These are phyloP conservation scores for Brassica carinata DNA, from an alignment of 345 rosid genomes.

Conservation along the genomic window DNA sequence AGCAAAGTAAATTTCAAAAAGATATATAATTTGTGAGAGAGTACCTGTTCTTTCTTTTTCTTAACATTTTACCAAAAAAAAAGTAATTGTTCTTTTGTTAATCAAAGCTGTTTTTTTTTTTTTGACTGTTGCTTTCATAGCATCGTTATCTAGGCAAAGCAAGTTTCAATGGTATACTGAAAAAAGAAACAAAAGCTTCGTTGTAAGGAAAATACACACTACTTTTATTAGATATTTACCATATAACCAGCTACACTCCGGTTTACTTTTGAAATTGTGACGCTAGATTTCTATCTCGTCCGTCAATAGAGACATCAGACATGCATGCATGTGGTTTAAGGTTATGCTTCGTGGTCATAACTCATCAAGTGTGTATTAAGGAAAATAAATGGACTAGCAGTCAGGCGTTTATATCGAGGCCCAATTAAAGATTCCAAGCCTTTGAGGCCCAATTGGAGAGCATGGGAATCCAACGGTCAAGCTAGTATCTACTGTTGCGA, in stretches of 20 bases:
- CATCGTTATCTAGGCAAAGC: background rate
- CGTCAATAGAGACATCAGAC: background rate
- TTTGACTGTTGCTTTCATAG: constrained; percentile 21
- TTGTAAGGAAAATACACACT: background rate
- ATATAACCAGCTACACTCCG: background rate
- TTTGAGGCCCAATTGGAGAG: constrained; percentile 19
- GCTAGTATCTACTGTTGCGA: too few relatives aligned
- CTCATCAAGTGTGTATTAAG: too few relatives aligned
- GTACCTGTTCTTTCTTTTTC: too few relatives aligned
- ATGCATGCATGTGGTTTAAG: background rate
- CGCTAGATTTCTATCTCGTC: background rate
- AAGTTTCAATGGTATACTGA: background rate
- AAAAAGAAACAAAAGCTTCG: constrained; percentile 2
- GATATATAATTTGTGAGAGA: background rate
- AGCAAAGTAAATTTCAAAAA: background rate
- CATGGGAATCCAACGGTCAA: constrained; percentile 27
- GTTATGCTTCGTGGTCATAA: background rate
- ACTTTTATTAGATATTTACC: background rate
- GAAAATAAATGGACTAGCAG: background rate
- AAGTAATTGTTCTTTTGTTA: background rate
- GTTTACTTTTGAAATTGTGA: background rate
- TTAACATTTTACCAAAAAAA: too few relatives aligned
- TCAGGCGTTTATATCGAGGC: background rate
- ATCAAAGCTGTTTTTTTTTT: constrained; percentile 9
- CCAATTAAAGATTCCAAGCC: background rate